Conservation (phyloP, 257 asterid genomes). For the Verbascum thapsus region DNA sequence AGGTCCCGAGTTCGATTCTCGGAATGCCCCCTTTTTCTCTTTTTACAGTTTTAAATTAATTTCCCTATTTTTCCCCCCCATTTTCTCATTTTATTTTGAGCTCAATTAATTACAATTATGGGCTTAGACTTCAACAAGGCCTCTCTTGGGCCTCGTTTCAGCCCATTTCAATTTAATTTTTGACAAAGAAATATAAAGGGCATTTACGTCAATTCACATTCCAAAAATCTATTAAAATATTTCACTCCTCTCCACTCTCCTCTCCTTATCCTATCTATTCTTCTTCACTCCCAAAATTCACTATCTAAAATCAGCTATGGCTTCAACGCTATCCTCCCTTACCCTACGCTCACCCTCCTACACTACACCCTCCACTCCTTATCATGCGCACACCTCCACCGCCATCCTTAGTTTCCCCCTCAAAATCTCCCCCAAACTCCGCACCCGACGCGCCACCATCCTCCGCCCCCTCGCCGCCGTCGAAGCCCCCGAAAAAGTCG, state of each 20-base stretch:
- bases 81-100: neutral
- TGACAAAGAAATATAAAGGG: no score
- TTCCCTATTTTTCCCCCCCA: no score
- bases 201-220: neutral
- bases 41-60: no score
- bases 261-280: conserved; percentile 35
- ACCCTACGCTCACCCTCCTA: conserved; percentile 46
- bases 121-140: no score
- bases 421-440: conserved; percentile 35
- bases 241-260: no score
- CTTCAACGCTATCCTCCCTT: conserved; percentile 61
- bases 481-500: conserved; percentile 83
- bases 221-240: no score
- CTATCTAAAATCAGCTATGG: conserved; percentile 42
- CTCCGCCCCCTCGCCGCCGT: conserved; percentile 72
- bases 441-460: conserved; percentile 49
- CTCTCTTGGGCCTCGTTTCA: no score
- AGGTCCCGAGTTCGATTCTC: conserved; percentile 91
- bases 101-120: neutral
- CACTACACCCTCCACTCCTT: conserved; percentile 34
- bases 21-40: conserved; percentile 81
- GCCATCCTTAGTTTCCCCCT: conserved; percentile 42
- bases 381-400: conserved; percentile 30
- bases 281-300: neutral
- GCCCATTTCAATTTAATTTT: neutral